phyloP scores from a whole-genome alignment of 2,329 filamentous ascomycete genomes.

The Beauveria australis region DNA sequence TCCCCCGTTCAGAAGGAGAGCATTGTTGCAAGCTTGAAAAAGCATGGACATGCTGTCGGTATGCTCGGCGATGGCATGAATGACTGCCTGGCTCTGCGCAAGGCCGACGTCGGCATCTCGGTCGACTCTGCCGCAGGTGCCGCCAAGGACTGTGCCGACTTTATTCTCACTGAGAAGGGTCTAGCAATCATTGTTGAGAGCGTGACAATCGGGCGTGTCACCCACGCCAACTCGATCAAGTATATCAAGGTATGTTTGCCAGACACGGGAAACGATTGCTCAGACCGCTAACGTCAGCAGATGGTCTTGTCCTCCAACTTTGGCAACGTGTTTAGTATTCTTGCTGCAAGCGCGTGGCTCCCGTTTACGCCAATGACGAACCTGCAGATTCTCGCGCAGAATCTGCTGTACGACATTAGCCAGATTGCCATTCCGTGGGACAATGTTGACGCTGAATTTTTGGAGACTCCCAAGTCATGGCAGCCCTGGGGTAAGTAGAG shows the following conservation, averaged over 20 bases:
- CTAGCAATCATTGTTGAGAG: constrained; percentile 20
- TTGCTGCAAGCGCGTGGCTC: constrained; percentile 21
- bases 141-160: constrained; percentile 22
- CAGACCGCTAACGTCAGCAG: constrained; percentile 1
- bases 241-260: constrained; percentile 18
- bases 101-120: constrained; percentile 22
- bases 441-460: constrained; percentile 19
- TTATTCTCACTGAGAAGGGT: constrained; percentile 23
- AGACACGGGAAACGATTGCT: not conserved
- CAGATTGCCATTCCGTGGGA: constrained; percentile 25
- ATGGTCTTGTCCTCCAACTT: constrained; percentile 25
- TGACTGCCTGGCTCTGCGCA: constrained; percentile 21
- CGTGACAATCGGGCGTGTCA: constrained; percentile 19
- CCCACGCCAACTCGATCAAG: constrained; percentile 23
- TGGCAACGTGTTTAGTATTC: constrained; percentile 23
- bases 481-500: constrained; percentile 13
- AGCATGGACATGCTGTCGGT: constrained; percentile 19
- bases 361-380: constrained; percentile 21
- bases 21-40: constrained; percentile 18
- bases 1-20: constrained; percentile 20
- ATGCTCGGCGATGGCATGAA: constrained; percentile 25
- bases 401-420: constrained; percentile 22
- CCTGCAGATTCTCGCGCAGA: constrained; percentile 21
- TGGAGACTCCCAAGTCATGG: constrained; percentile 20
- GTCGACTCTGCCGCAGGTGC: constrained; percentile 22